Evolutionary conservation across 2,329 filamentous ascomycete species (phyloP), one percentile per base, ranked within the genome.

Genomic region (Colletotrichum tamarilloi): DNA sequence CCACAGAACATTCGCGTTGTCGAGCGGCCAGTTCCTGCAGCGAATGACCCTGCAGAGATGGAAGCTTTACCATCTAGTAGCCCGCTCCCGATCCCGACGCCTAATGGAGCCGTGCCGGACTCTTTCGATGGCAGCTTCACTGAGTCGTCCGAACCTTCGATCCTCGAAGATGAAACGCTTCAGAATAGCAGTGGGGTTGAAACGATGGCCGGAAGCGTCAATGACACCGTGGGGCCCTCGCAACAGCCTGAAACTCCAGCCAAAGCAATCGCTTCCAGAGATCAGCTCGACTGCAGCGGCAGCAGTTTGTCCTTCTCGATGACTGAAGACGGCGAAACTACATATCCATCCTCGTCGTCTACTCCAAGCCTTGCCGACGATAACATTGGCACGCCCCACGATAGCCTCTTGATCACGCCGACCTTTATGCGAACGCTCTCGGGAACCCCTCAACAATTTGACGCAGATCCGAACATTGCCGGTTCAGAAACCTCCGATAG

Each of bases 331-430:
- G 68, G 67, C 19, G 62, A 72, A 6, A 62, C 64, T 52, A 74
- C 76, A 32, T 73, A 70, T 71, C 56, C 26, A 14, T 70, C 71
- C 8, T 76, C 76, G 9, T 74, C 76, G 28, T 73, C 74, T 28
- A 77, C 77, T 28, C 77, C 77, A n/a, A 76, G 75, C 60, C 72
- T 78, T 35, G 59, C 73, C 55, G 73, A 76, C 35, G 67, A 67
- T 49, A 75, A 74, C 55, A 63, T 73, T 63, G 74, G 73, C 22
- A 77, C 74, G 30, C 75, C 76, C 32, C 67, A 72, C 35, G 75
- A 78, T 16, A 77, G 76, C 66, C 56, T 76, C 9, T 56, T 76
- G 24, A 65, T 75, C 46, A 78, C 77, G 42, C 77, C 77, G 16
- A 59, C 70, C 5, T 73, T 73, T 35, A 57, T 76, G 63, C 69